A percentile compares a stretch with the other conserved stretches of the same genome.
These are phyloP conservation scores for Plantago ovata DNA, from an alignment of 257 asterid genomes.

Conservation along the genomic window DNA sequence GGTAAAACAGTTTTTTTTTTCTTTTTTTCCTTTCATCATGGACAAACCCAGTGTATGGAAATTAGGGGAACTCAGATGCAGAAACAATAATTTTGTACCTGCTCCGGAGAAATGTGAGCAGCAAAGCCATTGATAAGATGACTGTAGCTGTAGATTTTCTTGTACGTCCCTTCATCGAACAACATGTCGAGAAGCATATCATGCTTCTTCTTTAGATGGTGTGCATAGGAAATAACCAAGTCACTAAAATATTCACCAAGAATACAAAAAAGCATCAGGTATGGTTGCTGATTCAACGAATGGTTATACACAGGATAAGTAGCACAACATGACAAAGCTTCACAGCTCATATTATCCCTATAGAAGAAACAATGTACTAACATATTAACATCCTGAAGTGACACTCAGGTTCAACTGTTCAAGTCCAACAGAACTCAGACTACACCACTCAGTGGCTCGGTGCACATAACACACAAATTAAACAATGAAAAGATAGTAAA, in stretches of 20 bases:
- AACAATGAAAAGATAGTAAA: background rate
- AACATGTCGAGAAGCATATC: conserved; percentile 94
- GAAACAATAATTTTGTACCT: conserved; percentile 51
- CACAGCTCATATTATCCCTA: no score
- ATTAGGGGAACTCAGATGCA: background rate
- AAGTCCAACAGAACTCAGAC: no score
- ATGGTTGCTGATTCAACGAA: no score
- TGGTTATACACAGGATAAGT: no score
- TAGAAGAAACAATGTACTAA: no score
- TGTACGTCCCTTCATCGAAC: conserved; percentile 75
- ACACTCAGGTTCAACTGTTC: no score
- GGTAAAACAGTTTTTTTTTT: no score
- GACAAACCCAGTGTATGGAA: conserved; percentile 8
- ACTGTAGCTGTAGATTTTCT: conserved; percentile 86
- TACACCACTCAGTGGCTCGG: no score
- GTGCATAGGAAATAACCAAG: conserved; percentile 58
- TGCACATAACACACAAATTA: background rate
- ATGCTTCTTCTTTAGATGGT: conserved; percentile 75
- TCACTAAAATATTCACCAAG: conserved; percentile 55
- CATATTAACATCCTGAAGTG: no score
- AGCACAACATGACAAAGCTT: no score
- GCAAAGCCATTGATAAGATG: conserved; percentile 96
- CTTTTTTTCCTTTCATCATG: no score
- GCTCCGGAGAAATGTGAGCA: conserved; percentile 78
- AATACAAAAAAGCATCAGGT: background rate